Base-by-base conservation (phyloP, 1,284 basidiomycete species). In the Melanopsichium pennsylvanicum region DNA sequence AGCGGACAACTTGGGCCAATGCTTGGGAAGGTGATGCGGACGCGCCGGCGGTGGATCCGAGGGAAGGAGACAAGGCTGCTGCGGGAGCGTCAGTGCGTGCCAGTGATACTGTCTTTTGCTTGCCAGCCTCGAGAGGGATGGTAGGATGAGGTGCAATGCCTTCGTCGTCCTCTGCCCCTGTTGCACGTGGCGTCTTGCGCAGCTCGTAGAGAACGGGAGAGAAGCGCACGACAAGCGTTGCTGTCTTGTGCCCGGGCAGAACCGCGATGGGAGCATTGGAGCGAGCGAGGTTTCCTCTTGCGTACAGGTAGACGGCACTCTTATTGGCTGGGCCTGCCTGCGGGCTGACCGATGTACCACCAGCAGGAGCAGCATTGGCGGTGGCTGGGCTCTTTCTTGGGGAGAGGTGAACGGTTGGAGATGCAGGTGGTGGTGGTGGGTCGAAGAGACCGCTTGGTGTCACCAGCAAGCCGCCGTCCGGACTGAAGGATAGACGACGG, bases 191-290 rank as follows among this genome's bases (percentile, higher is more conserved):
- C 21, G 60, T 82, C 15, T 51, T 62, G 21, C 94, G 86, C 25
- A 97, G 84, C 74, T 95, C 91, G 78, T 95, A 97, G 29, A 98
- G 83, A 25, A 97, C 86, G 0, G 95, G 95, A 29, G 91, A 95
- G 83, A 98, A 98, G 43, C 89, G 86, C 39, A 98, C 92, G 0
- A 91, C 94, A 2, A 97, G 88, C 70, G 91, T 93, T 0, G 93
- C 89, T 62, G 95, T 95, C 83, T 93, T 93, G 84, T 97, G 92
- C 0, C 96, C 96, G 0, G 96, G 94, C 3, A 98, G 85, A 77
- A 94, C 92, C 2, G 93, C 95, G 51, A 98, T 88, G 0, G 96
- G 95, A 0, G 91, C 88, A 39, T 91, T 86, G 2, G 72, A 67
- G 5, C 60, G 59, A 5, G 52, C 39, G 11, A 98, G 90, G 82